Percentiles rank a stretch among this genome's conserved stretches.
Evolutionary conservation across 768 basidiomycete species (phyloP).

Genomic region (Psilocybe cubensis): DNA sequence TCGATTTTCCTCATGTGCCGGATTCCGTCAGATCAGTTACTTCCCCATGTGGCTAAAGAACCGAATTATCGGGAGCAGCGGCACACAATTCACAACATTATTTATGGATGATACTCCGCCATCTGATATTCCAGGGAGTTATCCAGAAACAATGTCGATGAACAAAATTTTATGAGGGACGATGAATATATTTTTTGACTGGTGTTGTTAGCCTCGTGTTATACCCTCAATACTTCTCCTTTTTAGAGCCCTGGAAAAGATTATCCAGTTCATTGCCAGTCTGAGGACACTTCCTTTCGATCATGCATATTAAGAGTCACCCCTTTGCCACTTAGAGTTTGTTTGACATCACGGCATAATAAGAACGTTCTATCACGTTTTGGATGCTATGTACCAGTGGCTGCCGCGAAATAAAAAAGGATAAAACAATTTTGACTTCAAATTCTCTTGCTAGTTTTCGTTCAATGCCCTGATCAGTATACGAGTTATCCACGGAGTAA

Average conservation of each 20-base stretch:
- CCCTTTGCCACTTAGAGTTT: neutral
- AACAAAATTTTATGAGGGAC: neutral
- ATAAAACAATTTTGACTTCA: neutral
- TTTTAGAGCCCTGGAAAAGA: too few relatives aligned
- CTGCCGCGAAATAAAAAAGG: neutral
- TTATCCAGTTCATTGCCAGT: too few relatives aligned
- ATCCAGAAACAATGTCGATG: neutral
- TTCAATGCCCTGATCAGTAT: too few relatives aligned
- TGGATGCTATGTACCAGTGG: neutral
- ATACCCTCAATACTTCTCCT: too few relatives aligned
- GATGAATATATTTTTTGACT: too few relatives aligned
- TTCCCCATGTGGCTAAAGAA: constrained; percentile 8
- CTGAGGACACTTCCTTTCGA: constrained; percentile 2
- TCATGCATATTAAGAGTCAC: neutral
- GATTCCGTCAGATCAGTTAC: constrained; percentile 14
- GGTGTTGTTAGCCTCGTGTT: too few relatives aligned
- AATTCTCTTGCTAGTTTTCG: too few relatives aligned
- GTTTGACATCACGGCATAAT: neutral
- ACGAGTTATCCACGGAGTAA: neutral
- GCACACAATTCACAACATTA: neutral
- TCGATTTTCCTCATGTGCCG: constrained; percentile 17
- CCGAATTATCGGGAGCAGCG: constrained; percentile 10
- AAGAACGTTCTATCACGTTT: neutral
- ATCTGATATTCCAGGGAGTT: neutral
- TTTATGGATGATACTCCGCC: neutral